These are phyloP conservation scores for Phyllachora maydis DNA, from an alignment of 2,329 filamentous ascomycete species.

Conservation along the genomic window DNA sequence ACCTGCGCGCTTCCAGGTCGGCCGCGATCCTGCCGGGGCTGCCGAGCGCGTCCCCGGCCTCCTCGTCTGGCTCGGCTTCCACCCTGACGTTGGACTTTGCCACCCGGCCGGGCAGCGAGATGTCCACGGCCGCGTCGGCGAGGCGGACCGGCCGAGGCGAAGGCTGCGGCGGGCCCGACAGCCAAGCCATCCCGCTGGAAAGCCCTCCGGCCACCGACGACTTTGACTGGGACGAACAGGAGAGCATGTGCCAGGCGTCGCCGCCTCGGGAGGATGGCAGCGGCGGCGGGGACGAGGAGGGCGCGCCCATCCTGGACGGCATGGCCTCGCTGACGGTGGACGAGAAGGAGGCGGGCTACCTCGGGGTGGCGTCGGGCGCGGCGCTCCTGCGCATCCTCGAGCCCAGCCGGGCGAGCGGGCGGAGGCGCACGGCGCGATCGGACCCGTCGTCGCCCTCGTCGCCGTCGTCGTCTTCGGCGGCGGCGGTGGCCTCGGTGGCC, in stretches of 20 bases:
- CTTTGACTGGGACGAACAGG: conserved; percentile 13
- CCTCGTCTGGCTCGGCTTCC: conserved; percentile 2
- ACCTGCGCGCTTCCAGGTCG: no score
- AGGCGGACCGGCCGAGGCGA: not conserved
- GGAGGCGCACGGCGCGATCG: no score
- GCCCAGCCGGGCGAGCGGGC: no score
- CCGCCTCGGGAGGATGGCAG: no score
- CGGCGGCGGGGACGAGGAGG: no score
- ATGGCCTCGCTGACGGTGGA: conserved; percentile 15
- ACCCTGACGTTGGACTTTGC: conserved; percentile 3
- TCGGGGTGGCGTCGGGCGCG: conserved; percentile 11
- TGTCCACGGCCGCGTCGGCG: not conserved
- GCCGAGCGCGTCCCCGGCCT: no score
- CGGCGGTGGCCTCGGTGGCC: not conserved
- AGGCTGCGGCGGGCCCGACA: not conserved
- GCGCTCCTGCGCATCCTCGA: conserved; percentile 12
- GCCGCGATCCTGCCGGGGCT: no score
- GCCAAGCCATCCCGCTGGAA: not conserved
- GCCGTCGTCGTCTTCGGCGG: not conserved
- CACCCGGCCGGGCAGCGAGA: conserved; percentile 1
- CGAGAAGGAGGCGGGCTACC: conserved; percentile 13
- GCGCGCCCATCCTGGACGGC: conserved; percentile 9
- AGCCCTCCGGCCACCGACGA: conserved; percentile 9
- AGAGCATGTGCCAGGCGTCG: no score
- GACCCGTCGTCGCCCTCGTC: conserved; percentile 1